Percentiles rank a stretch among this genome's conserved stretches.
Conservation (phyloP, 169 alveolate species). For the Plasmodium falciparum region DNA sequence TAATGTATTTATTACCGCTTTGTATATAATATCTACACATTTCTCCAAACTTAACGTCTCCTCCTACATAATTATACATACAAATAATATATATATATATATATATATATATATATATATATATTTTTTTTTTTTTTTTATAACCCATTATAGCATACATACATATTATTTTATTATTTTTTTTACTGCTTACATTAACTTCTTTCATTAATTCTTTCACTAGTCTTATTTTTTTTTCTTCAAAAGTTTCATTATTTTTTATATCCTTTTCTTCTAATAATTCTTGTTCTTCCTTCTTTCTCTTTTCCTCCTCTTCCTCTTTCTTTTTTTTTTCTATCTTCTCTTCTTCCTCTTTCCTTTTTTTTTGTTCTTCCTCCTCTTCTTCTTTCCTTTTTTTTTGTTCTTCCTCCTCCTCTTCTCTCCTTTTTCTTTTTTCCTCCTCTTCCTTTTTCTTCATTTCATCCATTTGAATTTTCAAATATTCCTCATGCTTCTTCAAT, state of each 20-base stretch:
- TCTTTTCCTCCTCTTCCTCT: neutral
- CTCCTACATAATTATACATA: slow-evolving; percentile 9
- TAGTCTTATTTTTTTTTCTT: slow-evolving; percentile 15
- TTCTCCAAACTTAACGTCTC: slow-evolving; percentile 21
- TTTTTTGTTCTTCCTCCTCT: neutral
- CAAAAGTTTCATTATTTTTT: neutral
- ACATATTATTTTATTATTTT: neutral
- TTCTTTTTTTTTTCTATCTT: neutral
- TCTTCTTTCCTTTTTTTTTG: neutral
- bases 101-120: neutral
- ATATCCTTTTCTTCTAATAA: neutral
- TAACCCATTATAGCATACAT: neutral
- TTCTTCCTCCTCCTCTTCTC: neutral
- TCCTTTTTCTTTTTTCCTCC: neutral
- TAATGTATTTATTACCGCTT: slow-evolving; percentile 28
- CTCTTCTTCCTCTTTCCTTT: neutral
- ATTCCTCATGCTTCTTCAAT: slow-evolving; percentile 44
- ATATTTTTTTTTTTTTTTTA: too few relatives aligned
- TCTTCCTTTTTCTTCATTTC: slow-evolving; percentile 26
- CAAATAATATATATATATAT: neutral
- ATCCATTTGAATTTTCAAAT: slow-evolving; percentile 13
- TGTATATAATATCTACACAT: slow-evolving; percentile 65
- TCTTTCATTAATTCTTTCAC: slow-evolving; percentile 14
- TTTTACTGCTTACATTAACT: slow-evolving; percentile 17
- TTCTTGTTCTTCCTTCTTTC: neutral